Evolutionary conservation across 352 stramenopile genomes (phyloP).

Genomic region (Globisporangium takayamanum): DNA sequence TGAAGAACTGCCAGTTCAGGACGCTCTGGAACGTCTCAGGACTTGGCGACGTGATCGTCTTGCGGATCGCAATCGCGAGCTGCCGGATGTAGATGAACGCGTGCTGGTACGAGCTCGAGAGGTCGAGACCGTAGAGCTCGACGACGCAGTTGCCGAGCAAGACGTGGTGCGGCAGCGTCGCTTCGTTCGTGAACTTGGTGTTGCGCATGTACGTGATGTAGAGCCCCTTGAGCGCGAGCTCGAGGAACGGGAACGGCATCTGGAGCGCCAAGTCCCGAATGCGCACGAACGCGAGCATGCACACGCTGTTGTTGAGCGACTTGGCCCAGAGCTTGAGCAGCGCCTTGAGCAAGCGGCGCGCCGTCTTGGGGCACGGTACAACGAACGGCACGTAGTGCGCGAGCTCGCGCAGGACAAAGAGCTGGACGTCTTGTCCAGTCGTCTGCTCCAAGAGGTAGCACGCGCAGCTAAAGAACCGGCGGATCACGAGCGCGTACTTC

Average conservation of each 20-base stretch:
- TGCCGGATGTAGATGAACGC: conserved; percentile 99
- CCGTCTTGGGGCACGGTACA: conserved; percentile 60
- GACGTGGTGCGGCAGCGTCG: conserved; percentile 73
- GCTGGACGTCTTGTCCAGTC: conserved; percentile 68
- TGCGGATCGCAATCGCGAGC: conserved; percentile 95
- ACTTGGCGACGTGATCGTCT: conserved; percentile 93
- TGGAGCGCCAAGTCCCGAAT: conserved; percentile 93
- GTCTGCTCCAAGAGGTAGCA: conserved; percentile 91
- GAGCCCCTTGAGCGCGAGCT: conserved; percentile 93
- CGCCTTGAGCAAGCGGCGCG: conserved; percentile 67
- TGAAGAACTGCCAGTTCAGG: conserved; percentile 98
- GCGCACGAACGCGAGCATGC: conserved; percentile 93
- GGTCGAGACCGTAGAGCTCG: conserved; percentile 96
- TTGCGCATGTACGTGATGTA: conserved; percentile 96
- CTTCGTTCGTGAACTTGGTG: conserved; percentile 93
- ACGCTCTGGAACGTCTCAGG: conserved; percentile 84
- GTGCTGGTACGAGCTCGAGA: conserved; percentile 97
- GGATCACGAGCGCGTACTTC: conserved; percentile 76
- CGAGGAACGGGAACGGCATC: conserved; percentile 95
- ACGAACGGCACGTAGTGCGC: conserved; percentile 69
- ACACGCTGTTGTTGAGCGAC: conserved; percentile 69
- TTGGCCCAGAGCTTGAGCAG: conserved; percentile 85
- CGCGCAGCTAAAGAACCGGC: conserved; percentile 89
- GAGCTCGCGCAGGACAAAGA: conserved; percentile 80
- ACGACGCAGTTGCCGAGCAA: conserved; percentile 97